A percentile compares a stretch with the other conserved stretches of the same genome.
phyloP scores from a whole-genome alignment of 2,329 filamentous ascomycete genomes.

The Knufia fluminis region DNA sequence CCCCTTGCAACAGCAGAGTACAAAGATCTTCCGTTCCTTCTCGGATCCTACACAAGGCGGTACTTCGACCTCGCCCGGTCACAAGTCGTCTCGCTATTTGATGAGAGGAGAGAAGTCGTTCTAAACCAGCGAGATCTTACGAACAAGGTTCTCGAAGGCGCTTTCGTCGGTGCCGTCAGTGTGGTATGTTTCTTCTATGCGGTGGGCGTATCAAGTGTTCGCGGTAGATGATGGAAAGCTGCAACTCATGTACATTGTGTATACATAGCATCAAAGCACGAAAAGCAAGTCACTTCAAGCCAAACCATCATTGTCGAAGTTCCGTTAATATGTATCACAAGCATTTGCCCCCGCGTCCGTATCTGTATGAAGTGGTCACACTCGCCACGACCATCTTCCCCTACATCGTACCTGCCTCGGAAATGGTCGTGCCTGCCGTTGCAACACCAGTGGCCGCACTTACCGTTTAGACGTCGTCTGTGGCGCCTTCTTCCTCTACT shows the following conservation, averaged over 20 bases:
- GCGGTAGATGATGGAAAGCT: background rate
- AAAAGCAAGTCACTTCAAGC: no score
- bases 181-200: constrained; percentile 3
- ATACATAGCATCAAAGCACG: background rate
- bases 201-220: background rate
- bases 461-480: no score
- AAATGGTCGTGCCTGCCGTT: no score
- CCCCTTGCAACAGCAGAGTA: background rate
- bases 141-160: constrained; percentile 58
- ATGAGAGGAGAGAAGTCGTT: constrained; percentile 50
- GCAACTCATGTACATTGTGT: no score
- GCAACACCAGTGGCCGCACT: no score
- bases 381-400: no score
- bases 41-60: constrained; percentile 21
- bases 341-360: no score
- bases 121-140: constrained; percentile 63
- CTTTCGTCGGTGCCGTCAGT: constrained; percentile 51
- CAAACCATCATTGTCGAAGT: no score
- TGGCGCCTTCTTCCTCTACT: no score
- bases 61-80: constrained; percentile 40
- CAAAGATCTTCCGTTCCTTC: constrained; percentile 18
- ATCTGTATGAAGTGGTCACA: no score
- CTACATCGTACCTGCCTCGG: no score
- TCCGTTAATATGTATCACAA: no score
- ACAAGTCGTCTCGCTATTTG: constrained; percentile 51